These are phyloP conservation scores for Aspergillus sergii DNA, from an alignment of 2,329 filamentous ascomycete genomes.

Conservation along the genomic window DNA sequence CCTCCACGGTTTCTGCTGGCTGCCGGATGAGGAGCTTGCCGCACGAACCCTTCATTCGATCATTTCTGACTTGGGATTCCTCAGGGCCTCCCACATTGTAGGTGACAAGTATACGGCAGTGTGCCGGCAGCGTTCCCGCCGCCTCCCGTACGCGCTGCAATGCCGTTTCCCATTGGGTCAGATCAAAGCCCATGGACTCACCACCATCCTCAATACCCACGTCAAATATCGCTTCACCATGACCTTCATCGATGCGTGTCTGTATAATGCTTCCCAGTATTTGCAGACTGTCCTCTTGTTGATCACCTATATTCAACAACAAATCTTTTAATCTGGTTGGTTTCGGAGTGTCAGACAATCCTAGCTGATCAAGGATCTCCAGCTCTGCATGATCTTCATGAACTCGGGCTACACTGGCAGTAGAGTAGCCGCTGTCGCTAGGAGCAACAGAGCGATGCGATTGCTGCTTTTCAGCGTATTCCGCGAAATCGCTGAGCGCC, in stretches of 20 bases:
- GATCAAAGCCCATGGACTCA: conserved; percentile 76
- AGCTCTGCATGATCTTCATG: conserved; percentile 81
- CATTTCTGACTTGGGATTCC: conserved; percentile 66
- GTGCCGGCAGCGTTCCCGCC: conserved; percentile 66
- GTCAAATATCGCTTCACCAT: conserved; percentile 89
- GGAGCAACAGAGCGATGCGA: conserved; percentile 49
- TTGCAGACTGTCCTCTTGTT: conserved; percentile 61
- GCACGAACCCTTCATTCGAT: conserved; percentile 72
- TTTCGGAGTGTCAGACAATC: conserved; percentile 70
- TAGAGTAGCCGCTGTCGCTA: conserved; percentile 47
- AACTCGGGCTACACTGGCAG: conserved; percentile 34
- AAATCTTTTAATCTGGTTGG: conserved; percentile 72
- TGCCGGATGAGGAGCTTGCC: conserved; percentile 87
- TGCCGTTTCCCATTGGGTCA: conserved; percentile 74
- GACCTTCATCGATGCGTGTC: conserved; percentile 74
- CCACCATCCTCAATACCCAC: conserved; percentile 88
- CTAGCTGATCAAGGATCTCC: conserved; percentile 80
- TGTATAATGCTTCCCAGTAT: conserved; percentile 68
- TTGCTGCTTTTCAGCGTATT: conserved; percentile 96
- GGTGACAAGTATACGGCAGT: conserved; percentile 83
- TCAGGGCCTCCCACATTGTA: conserved; percentile 80
- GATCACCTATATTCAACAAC: conserved; percentile 60
- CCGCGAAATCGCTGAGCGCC: conserved; percentile 93
- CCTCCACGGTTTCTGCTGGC: conserved; percentile 72
- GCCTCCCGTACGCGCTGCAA: conserved; percentile 67